Evolutionary conservation across 768 basidiomycete genomes (phyloP).

Genomic region (Suillus bovinus): DNA sequence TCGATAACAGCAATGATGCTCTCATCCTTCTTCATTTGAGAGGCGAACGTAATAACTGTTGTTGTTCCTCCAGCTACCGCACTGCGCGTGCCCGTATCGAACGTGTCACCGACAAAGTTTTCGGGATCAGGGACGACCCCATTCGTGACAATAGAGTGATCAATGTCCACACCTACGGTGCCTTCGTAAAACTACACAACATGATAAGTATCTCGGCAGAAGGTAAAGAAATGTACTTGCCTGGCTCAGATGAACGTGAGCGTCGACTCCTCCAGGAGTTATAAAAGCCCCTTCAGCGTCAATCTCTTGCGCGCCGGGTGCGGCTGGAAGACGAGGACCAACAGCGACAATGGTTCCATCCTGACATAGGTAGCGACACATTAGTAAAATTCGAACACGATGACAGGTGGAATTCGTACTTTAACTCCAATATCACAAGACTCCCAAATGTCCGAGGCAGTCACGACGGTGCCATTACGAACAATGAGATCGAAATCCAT

Average conservation of each 20-base stretch:
- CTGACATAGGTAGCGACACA: conserved; percentile 1
- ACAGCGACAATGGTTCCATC: conserved; percentile 33
- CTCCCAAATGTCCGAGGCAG: conserved; percentile 17
- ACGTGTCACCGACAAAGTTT: conserved; percentile 30
- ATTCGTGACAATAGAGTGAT: conserved; percentile 8
- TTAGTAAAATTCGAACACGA: not conserved
- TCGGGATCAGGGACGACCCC: conserved; percentile 11
- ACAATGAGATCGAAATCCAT: conserved; percentile 18
- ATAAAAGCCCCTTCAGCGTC: conserved; percentile 37
- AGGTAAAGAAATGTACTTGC: conserved; percentile 2
- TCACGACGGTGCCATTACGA: conserved; percentile 19
- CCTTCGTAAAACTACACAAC: conserved; percentile 8
- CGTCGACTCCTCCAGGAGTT: conserved; percentile 38
- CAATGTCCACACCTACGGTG: conserved; percentile 5
- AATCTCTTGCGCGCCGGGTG: conserved; percentile 27
- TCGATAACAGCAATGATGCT: conserved; percentile 30
- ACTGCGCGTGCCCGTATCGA: conserved; percentile 31
- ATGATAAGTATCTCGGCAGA: not conserved
- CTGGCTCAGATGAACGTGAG: conserved; percentile 38
- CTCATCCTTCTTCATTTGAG: conserved; percentile 23
- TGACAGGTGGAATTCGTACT: not conserved
- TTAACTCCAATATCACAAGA: conserved; percentile 33
- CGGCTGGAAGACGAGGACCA: conserved; percentile 15
- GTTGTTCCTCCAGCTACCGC: conserved; percentile 36
- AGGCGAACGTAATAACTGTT: conserved; percentile 37